Evolutionary conservation across 169 alveolate species (phyloP), one percentile per base, ranked within the genome.

Genomic region (Eimeria praecox): DNA sequence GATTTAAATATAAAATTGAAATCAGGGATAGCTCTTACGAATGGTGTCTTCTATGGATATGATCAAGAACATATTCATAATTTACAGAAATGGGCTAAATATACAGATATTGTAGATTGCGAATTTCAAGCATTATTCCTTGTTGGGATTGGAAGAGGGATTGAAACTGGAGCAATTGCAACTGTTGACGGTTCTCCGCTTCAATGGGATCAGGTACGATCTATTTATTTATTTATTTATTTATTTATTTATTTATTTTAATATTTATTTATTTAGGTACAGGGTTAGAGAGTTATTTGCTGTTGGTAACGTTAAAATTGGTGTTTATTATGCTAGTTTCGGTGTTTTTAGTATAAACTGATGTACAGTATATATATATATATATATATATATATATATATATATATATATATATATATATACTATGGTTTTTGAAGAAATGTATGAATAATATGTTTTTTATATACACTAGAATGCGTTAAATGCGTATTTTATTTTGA

Each of bases 111-210:
- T 18, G 52, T 95, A 10, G 97, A 95, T 27, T 89, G 93, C 94
- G 97, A 95, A 69, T 49, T 62, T n/a, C 38, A 92, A 24, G 82
- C 94, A 5, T 38, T 95, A 14, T 82, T 90, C 88, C 90, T 54
- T 22, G 69, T 91, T 2, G 94, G 89, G 24, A 46, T 59, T 0
- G 86, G 62, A 24, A 59, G 94, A 4, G 80, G 94, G n/a, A 38
- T 92, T 24, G 77, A 46, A 24, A 40, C 96, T 3, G 94, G 91
- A 22, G 97, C 62, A 10, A 80, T 95, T 62, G 52, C 49, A 2
- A 64, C 94, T 27, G 94, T 90, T 16, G 97, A 90, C 62, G 97
- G 96, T 1, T 90, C 95, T n/a, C 96, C 94, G 1, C 78, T 95
- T 27, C 35, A 64, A 46, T 86, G 96, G 95, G 92, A 87, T 18